A percentile compares a stretch with the other conserved stretches of the same genome.
Evolutionary conservation across 2,329 filamentous ascomycete species (phyloP).

Genomic region (Lecanicillium sp.): DNA sequence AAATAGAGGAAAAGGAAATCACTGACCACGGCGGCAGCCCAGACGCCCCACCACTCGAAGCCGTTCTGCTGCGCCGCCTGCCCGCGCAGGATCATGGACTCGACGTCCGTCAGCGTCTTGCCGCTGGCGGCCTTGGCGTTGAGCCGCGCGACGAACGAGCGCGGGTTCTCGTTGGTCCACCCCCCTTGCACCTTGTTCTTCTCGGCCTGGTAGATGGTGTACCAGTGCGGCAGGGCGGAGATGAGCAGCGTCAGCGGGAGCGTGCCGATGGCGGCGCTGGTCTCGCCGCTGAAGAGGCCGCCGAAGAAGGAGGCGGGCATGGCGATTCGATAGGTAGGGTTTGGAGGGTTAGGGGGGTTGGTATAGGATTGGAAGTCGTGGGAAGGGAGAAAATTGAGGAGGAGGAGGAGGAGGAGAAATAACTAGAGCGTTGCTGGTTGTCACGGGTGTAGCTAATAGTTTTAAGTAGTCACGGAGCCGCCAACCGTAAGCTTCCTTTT

Average conservation of each 20-base stretch:
- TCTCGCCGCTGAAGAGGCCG: slow-evolving; percentile 10
- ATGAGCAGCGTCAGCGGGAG: slow-evolving; percentile 14
- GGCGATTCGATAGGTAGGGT: too few species aligned
- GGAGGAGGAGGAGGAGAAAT: background rate
- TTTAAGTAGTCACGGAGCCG: background rate
- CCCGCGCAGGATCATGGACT: slow-evolving; percentile 13
- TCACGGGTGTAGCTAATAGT: background rate
- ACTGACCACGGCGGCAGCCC: slow-evolving; percentile 12
- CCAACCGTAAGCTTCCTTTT: too few species aligned
- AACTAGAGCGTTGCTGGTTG: background rate
- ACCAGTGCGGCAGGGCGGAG: slow-evolving; percentile 14
- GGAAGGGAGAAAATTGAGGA: background rate
- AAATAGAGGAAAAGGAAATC: background rate
- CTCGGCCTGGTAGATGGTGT: slow-evolving; percentile 14
- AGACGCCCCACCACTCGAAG: slow-evolving; percentile 15
- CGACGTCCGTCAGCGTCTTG: slow-evolving; percentile 11
- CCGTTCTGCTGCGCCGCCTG: slow-evolving; percentile 15
- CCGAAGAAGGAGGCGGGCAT: slow-evolving; percentile 7
- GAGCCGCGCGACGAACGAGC: slow-evolving; percentile 13
- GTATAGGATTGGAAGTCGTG: background rate
- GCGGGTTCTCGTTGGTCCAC: slow-evolving; percentile 16
- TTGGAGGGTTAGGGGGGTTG: too few species aligned
- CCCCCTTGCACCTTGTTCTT: slow-evolving; percentile 15
- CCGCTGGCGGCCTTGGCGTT: slow-evolving; percentile 13
- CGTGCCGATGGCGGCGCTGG: slow-evolving; percentile 13